Evolutionary conservation across 306 rosid species (phyloP), one percentile per base, ranked within the genome.

Genomic region (Phaseolus lunatus): DNA sequence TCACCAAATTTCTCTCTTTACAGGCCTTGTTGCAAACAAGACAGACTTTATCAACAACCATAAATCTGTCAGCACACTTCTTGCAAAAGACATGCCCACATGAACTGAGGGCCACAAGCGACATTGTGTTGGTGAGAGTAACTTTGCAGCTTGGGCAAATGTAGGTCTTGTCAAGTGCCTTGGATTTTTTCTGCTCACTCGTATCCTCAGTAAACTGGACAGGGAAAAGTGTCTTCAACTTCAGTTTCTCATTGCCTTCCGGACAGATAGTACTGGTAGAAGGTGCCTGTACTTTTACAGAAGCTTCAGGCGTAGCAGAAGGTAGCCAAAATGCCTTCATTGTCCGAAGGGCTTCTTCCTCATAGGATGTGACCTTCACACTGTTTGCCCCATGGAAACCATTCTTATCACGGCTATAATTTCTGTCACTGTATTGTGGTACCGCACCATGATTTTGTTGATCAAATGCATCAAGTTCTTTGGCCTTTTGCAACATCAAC

Each of bases 281-380:
- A 67, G 99, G 99, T 2, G 89, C 90, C 24, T 81, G 96, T 11
- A 88, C 97, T 87, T 88, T 95, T 23, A 77, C 88, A 81, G 97
- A 67, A 85, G 97, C 97, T 75, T 81, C 96, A 5, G 99, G 99
- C 15, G 67, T 95, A 56, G 99, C 99, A 44, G 97, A 95, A 76
- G 99, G 99, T 37, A 95, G 86, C 99, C 99, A 95, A 85, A 95
- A 95, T 58, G 99, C 99, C 80, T 95, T 95, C 99, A 95, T 95
- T 54, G 97, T 95, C 74, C 99, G 88, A 33, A 95, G 97, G 14
- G 99, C 97, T 86, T 95, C 99, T 82, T 92, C 99, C 81, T 95
- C 97, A 59, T 82, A 95, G n/a, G 99, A 92, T n/a, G 99, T 95
- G 54, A 83, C 97, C 87, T 90, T 95, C 73, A 95, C 99, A 84